Percentiles rank a stretch among this genome's conserved stretches.
Conservation (phyloP, 306 rosid species). For the Dicorynia guianensis region DNA sequence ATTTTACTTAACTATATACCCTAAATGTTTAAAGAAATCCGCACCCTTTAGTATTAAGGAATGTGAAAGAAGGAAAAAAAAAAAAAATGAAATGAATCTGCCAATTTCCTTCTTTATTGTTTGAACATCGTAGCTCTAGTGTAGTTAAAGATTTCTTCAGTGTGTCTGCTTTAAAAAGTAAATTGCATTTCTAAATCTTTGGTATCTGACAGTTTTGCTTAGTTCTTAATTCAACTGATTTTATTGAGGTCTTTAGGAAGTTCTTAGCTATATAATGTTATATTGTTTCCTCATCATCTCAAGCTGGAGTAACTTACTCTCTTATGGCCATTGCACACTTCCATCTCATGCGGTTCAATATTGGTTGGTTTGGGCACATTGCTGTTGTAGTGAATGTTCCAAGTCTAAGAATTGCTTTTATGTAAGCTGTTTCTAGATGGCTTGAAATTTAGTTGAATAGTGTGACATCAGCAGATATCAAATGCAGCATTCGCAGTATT, state of each 20-base stretch:
- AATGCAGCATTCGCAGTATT: not conserved
- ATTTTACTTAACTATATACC: not conserved
- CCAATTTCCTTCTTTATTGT: not conserved
- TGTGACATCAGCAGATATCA: not conserved
- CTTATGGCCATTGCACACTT: not conserved
- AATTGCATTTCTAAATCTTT: not conserved
- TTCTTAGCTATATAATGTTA: not conserved
- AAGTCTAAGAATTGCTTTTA: not conserved
- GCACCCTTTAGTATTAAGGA: not conserved
- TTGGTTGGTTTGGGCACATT: not conserved
- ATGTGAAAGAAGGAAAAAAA: not conserved
- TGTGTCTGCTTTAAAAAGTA: not conserved
- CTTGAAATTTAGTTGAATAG: not conserved
- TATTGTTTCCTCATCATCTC: constrained; percentile 10
- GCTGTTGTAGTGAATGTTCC: not conserved
- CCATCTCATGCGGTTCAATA: constrained; percentile 9
- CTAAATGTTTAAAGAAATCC: not conserved
- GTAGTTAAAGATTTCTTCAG: not conserved
- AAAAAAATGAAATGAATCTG: not conserved
- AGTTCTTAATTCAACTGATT: not conserved
- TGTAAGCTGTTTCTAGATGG: not conserved
- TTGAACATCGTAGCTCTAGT: not conserved
- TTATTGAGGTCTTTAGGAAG: not conserved
- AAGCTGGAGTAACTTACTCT: not conserved
- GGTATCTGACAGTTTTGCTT: not conserved